phyloP scores from a whole-genome alignment of 78 protist genomes.

The Tieghemostelium lacteum region DNA sequence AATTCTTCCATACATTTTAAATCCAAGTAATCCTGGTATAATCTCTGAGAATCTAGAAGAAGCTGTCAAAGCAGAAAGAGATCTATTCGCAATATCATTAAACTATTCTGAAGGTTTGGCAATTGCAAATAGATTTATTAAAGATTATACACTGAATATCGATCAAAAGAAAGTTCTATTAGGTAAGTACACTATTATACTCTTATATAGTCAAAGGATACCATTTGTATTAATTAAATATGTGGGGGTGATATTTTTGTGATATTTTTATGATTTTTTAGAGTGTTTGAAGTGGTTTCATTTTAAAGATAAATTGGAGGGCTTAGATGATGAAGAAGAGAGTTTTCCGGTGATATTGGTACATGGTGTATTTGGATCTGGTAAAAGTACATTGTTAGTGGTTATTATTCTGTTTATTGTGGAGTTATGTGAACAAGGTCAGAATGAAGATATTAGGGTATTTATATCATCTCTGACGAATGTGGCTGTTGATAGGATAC shows the following conservation, averaged over 20 bases:
- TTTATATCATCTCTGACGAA: constrained; percentile 85
- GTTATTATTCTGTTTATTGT: constrained; percentile 71
- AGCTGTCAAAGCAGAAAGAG: no score
- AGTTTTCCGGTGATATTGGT: constrained; percentile 59
- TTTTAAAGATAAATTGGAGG: background rate
- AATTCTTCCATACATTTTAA: background rate
- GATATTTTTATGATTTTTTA: background rate
- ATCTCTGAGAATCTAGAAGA: background rate
- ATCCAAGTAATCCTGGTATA: background rate
- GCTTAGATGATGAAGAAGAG: background rate
- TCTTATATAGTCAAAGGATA: no score
- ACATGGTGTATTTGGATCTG: constrained; percentile 93
- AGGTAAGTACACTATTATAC: no score
- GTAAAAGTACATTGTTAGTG: constrained; percentile 80
- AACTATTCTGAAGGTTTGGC: background rate
- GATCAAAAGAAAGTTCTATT: constrained; percentile 79
- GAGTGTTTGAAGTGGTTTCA: constrained; percentile 60
- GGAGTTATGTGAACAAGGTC: constrained; percentile 23
- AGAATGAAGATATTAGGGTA: constrained; percentile 56
- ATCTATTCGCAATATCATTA: constrained; percentile 1
- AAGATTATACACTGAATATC: constrained; percentile 14
- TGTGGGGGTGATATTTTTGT: no score
- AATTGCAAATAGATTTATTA: constrained; percentile 20
- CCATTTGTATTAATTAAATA: no score
- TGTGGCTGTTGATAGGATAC: constrained; percentile 90